These are phyloP conservation scores for Mucor lusitanicus DNA, from an alignment of 371 early-diverging fungal genomes.

Conservation along the genomic window DNA sequence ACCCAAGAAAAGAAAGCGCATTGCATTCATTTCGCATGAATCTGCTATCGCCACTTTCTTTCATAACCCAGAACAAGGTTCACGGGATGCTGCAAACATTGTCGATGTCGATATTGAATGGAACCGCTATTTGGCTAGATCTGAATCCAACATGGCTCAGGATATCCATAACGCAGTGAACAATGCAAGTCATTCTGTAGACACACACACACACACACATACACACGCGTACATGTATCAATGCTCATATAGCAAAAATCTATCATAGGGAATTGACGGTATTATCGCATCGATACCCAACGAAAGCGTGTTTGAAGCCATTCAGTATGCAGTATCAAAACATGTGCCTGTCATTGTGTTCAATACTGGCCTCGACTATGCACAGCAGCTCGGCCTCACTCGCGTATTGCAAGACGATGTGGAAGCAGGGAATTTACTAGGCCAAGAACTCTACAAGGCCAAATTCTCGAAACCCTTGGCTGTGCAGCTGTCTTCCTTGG, in stretches of 20 bases:
- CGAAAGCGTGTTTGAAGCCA: slow-evolving; percentile 35
- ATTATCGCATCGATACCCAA: slow-evolving; percentile 49
- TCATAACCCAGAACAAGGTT: slow-evolving; percentile 39
- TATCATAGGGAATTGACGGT: slow-evolving; percentile 36
- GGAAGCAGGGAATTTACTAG: slow-evolving; percentile 39
- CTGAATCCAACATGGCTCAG: slow-evolving; percentile 31
- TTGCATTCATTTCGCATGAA: slow-evolving; percentile 39
- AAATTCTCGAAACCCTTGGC: slow-evolving; percentile 13
- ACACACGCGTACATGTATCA: neutral
- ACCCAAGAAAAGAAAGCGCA: slow-evolving; percentile 10
- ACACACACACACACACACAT: too few species aligned
- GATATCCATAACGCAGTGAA: slow-evolving; percentile 36
- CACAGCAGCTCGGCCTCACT: slow-evolving; percentile 33
- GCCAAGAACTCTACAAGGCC: slow-evolving; percentile 33
- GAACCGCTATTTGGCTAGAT: slow-evolving; percentile 32
- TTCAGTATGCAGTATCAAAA: slow-evolving; percentile 31
- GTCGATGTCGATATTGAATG: slow-evolving; percentile 40
- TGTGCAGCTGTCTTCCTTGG: slow-evolving; percentile 16
- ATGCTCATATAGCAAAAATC: neutral
- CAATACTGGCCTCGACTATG: slow-evolving; percentile 45
- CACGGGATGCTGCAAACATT: slow-evolving; percentile 45
- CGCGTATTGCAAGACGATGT: slow-evolving; percentile 48
- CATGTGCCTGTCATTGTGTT: slow-evolving; percentile 48
- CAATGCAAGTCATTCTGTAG: slow-evolving; percentile 12
- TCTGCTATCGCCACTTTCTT: slow-evolving; percentile 37